Conservation (phyloP, 140 eudicot genomes). For the Anethum foeniculum region DNA sequence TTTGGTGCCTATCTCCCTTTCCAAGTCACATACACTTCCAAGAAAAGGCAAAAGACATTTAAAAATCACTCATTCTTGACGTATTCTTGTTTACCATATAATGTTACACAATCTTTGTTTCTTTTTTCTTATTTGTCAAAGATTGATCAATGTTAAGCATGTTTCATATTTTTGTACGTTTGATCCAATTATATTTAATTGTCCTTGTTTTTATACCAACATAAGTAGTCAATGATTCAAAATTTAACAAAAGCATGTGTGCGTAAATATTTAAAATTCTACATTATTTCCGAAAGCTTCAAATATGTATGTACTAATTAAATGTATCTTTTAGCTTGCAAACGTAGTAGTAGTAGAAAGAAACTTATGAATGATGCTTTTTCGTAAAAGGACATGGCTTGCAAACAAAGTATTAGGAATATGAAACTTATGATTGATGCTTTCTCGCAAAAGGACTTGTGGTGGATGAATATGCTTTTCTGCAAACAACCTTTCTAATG, state of each 20-base stretch:
- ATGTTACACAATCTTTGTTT: neutral
- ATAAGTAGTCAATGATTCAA: too few relatives aligned
- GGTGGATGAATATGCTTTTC: neutral
- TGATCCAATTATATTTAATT: neutral
- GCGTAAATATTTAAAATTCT: too few relatives aligned
- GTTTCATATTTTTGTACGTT: neutral
- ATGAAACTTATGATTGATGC: neutral
- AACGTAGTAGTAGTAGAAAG: neutral
- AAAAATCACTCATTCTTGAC: neutral
- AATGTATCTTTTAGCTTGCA: neutral
- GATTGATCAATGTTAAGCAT: neutral
- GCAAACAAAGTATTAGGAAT: neutral
- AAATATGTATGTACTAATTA: too few relatives aligned
- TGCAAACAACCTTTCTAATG: neutral
- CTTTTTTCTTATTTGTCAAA: too few relatives aligned
- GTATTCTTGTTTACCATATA: neutral
- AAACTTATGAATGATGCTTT: neutral
- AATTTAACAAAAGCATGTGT: neutral
- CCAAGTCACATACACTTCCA: neutral
- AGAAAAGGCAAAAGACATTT: neutral
- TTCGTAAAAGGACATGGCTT: neutral
- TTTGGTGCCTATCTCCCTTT: neutral
- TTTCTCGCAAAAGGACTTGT: neutral
- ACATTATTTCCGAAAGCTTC: too few relatives aligned
- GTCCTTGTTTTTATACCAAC: too few relatives aligned